Conservation (phyloP, 139 green algal species). For the Chlorella sp. region DNA sequence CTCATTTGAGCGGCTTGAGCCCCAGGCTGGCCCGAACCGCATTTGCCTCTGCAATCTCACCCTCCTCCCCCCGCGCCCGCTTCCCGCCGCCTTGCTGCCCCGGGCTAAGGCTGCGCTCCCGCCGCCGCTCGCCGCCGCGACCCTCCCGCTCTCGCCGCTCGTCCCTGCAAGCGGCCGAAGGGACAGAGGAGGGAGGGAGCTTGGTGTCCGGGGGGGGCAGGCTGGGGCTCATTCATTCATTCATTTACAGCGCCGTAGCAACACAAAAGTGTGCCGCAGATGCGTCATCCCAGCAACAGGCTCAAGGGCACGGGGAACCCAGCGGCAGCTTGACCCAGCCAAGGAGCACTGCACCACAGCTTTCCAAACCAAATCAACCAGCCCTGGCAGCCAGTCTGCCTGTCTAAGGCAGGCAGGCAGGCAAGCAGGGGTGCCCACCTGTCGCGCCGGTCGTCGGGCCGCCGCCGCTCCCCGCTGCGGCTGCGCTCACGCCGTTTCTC, state of each 20-base stretch:
- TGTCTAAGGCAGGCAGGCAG: background rate
- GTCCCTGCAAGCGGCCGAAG: conserved; percentile 9
- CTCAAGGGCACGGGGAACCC: too few species aligned
- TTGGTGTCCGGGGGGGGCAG: background rate
- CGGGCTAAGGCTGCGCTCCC: conserved; percentile 16
- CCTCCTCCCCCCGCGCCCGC: conserved; percentile 16
- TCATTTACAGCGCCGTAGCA: too few species aligned
- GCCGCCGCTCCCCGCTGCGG: conserved; percentile 8
- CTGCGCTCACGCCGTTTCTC: background rate
- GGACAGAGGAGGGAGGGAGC: background rate
- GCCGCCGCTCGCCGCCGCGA: conserved; percentile 8
- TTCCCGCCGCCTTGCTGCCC: background rate
- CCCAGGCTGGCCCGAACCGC: conserved; percentile 74
- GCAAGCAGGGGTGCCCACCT: background rate
- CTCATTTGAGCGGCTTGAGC: conserved; percentile 71
- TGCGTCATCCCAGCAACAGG: too few species aligned
- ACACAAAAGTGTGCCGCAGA: too few species aligned
- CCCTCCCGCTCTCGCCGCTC: conserved; percentile 21
- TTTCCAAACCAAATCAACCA: too few species aligned
- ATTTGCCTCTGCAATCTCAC: conserved; percentile 72
- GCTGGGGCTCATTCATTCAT: too few species aligned
- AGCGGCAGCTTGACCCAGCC: too few species aligned
- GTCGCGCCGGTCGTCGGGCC: conserved; percentile 14
- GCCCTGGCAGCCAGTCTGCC: background rate
- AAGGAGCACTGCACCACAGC: too few species aligned